Evolutionary conservation across 306 rosid species (phyloP), one percentile per base, ranked within the genome.

Genomic region (Vigna hirtella): DNA sequence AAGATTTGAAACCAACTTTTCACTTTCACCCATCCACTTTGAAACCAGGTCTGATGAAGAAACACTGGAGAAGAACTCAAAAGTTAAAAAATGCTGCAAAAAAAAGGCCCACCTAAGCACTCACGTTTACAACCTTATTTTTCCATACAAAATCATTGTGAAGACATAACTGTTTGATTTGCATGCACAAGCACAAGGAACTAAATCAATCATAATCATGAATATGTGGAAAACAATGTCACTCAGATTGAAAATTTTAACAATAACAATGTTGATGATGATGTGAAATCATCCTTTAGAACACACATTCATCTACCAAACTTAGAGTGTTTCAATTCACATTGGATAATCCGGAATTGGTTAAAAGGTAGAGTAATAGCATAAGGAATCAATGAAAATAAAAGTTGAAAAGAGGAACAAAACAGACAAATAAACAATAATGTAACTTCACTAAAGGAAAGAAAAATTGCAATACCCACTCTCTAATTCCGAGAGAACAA

Each of bases 21-120:
- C 99, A 87, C 99, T 96, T 88, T 96, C 99, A 82, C 99, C 99
- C 99, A 96, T 96, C 99, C 99, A 96, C 86, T 96, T 96, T 11
- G 99, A 96, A 53, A 96, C 99, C 74, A 96, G 85, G 86, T 96
- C 99, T 59, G 99, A 96, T 51, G 99, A 96, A 66, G 99, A 96
- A 82, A 96, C 78, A 85, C 99, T 96, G 78, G 45, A 45, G 76
- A 26, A 80, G 66, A 69, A 72, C 52, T 82, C 72, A 68, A 68
- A 75, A 18, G 75, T 82, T 72, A 73, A 82, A 78, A 74, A 59
- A 58, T 49, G 76, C 62, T 69, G 14, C 55, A 66, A 82, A 64
- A 40, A 30, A 56, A 30, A 56, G 24, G 77, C 7, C 76, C 76
- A 32, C 57, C 48, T 53, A 78, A 36, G 72, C 56, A 61, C 40